Evolutionary conservation across 1,284 basidiomycete species (phyloP).

Genomic region (Apiotrichum montevideense): DNA sequence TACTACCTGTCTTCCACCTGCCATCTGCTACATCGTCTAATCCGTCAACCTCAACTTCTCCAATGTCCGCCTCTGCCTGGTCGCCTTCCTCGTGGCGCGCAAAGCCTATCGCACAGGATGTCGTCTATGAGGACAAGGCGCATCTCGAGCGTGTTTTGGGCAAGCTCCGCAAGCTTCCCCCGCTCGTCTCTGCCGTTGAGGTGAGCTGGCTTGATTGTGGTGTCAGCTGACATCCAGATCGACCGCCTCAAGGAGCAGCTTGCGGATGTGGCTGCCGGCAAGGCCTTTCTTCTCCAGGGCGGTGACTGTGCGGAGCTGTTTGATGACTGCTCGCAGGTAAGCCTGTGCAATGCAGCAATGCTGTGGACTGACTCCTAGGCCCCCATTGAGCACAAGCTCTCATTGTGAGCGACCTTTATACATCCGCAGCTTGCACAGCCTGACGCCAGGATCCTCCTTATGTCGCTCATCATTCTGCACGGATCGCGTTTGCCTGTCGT

Average conservation of each 20-base stretch:
- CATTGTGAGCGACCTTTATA: conserved; percentile 51
- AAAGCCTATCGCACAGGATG: conserved; percentile 61
- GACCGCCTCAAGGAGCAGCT: conserved; percentile 77
- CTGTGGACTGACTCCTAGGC: conserved; percentile 51
- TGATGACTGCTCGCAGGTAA: conserved; percentile 77
- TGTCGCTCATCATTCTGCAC: conserved; percentile 92
- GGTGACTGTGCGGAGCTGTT: conserved; percentile 97
- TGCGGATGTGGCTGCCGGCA: conserved; percentile 69
- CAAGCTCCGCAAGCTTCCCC: conserved; percentile 70
- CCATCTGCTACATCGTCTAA: neutral
- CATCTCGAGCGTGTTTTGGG: conserved; percentile 59
- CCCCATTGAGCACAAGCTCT: conserved; percentile 90
- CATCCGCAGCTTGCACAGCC: neutral
- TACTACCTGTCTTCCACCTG: neutral
- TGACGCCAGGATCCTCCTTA: conserved; percentile 63
- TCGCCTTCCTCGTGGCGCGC: conserved; percentile 57
- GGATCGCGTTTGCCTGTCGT: conserved; percentile 87
- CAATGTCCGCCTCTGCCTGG: conserved; percentile 42
- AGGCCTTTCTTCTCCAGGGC: conserved; percentile 91
- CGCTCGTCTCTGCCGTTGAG: conserved; percentile 82
- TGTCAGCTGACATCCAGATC: conserved; percentile 55
- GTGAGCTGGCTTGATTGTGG: conserved; percentile 48
- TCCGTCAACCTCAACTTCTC: neutral
- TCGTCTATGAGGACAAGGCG: conserved; percentile 45
- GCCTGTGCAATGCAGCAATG: conserved; percentile 21